phyloP scores from a whole-genome alignment of 495 filamentous ascomycete species.

The Xylaria longipes region DNA sequence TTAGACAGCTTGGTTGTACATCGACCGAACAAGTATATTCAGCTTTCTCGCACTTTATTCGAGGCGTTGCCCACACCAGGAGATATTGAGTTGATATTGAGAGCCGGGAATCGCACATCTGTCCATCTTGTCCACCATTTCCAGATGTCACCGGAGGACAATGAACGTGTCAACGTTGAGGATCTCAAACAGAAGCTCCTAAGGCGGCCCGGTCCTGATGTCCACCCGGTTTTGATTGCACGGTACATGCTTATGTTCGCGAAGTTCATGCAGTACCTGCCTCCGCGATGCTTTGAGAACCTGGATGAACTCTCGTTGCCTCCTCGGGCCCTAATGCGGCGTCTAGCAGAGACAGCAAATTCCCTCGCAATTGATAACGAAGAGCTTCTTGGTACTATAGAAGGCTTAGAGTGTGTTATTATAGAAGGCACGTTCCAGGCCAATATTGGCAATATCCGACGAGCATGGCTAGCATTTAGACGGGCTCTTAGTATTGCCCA shows the following conservation, averaged over 20 bases:
- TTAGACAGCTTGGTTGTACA: background rate
- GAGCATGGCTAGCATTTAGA: constrained; percentile 47
- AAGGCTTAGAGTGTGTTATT: constrained; percentile 48
- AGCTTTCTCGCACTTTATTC: constrained; percentile 1
- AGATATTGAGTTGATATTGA: constrained; percentile 25
- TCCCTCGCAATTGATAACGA: constrained; percentile 53
- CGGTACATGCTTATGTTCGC: constrained; percentile 51
- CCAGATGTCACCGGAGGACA: background rate
- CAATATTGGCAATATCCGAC: constrained; percentile 47
- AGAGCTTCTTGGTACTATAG: constrained; percentile 44
- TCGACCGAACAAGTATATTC: background rate
- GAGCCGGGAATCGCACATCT: constrained; percentile 1
- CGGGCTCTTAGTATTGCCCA: constrained; percentile 45
- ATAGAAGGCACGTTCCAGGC: constrained; percentile 42
- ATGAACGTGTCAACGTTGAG: background rate
- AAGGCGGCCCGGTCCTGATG: constrained; percentile 36
- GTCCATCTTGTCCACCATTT: constrained; percentile 14
- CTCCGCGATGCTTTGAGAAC: constrained; percentile 26
- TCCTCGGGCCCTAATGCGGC: constrained; percentile 39
- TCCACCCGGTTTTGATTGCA: constrained; percentile 61
- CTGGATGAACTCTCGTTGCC: constrained; percentile 26
- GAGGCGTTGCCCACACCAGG: constrained; percentile 35
- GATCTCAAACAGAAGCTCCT: constrained; percentile 3
- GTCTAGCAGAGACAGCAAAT: constrained; percentile 42
- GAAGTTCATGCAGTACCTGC: constrained; percentile 45